phyloP scores from a whole-genome alignment of 2,329 filamentous ascomycete species.

The Rutstroemia sp. region DNA sequence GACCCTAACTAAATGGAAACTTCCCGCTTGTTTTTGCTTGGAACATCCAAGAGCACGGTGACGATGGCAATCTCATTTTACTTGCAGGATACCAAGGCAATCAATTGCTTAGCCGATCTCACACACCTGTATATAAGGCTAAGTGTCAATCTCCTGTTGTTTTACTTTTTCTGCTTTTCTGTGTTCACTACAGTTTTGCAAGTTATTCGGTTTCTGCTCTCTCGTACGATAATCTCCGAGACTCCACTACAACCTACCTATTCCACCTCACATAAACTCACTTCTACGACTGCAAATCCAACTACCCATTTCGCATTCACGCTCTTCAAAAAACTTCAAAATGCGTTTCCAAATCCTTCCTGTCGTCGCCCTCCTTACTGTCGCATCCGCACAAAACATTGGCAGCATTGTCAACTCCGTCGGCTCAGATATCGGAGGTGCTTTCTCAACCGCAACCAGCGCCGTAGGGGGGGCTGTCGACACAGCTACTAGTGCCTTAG shows the following conservation, averaged over 20 bases:
- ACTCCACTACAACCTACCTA: background rate
- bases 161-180: no score
- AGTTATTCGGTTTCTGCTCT: no score
- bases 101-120: no score
- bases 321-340: background rate
- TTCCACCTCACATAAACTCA: background rate
- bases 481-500: background rate
- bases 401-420: background rate
- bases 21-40: no score
- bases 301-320: background rate
- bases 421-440: background rate
- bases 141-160: no score
- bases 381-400: background rate
- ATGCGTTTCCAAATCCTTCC: constrained; percentile 9
- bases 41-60: no score
- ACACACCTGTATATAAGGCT: no score
- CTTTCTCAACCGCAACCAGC: background rate
- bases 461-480: background rate
- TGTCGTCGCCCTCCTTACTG: constrained; percentile 1
- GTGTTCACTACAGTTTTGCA: no score
- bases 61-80: no score
- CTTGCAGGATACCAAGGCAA: no score
- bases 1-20: no score
- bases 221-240: no score
- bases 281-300: background rate